These are phyloP conservation scores for Solanum rostratum DNA, from an alignment of 257 asterid genomes.

Conservation along the genomic window DNA sequence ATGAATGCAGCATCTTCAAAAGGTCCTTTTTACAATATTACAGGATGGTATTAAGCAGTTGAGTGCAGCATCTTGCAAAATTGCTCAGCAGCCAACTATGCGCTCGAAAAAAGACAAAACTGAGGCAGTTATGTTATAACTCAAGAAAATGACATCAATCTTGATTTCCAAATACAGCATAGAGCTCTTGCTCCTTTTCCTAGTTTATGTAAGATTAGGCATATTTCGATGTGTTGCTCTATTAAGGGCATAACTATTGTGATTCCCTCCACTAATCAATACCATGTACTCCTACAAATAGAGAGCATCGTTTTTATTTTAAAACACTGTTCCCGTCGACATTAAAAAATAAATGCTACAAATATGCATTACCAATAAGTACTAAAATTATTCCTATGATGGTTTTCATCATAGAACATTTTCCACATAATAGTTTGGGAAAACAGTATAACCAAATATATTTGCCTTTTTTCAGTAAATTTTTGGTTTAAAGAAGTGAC, in stretches of 20 bases:
- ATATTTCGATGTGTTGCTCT: neutral
- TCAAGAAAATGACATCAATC: neutral
- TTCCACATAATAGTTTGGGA: neutral
- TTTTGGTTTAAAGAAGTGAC: neutral
- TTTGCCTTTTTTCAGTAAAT: neutral
- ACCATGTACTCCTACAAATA: neutral
- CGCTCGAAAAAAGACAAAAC: neutral
- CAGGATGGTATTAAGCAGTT: neutral
- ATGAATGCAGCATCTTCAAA: neutral
- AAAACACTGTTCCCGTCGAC: neutral
- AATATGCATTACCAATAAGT: neutral
- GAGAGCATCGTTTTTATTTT: neutral
- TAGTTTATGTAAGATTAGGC: neutral
- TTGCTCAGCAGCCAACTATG: neutral
- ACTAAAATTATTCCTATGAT: neutral
- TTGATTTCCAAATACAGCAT: neutral
- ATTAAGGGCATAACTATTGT: neutral
- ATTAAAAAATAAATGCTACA: neutral
- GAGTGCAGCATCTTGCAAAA: neutral
- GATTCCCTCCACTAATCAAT: neutral
- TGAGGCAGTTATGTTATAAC: neutral
- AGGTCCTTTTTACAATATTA: neutral
- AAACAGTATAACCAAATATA: neutral
- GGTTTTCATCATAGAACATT: neutral
- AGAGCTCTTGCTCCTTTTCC: neutral